Percentiles rank a stretch among this genome's conserved stretches.
Conservation (phyloP, 805 yeast species). For the Wickerhamomyces queroliae region DNA sequence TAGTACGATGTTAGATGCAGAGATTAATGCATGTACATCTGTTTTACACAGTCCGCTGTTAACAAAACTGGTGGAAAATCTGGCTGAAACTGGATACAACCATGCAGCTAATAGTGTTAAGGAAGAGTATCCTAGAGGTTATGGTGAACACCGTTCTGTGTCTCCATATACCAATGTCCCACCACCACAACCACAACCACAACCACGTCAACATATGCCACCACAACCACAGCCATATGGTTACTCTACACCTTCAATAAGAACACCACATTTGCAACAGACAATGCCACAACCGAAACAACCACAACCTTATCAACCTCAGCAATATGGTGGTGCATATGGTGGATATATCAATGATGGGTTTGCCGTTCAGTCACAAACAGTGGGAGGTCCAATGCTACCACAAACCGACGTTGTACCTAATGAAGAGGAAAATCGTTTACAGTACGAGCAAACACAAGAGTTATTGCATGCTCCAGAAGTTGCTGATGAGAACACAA, state of each 20-base stretch:
- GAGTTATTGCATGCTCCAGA: neutral
- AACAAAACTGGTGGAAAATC: neutral
- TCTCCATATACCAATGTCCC: neutral
- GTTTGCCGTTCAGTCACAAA: neutral
- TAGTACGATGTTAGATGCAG: neutral
- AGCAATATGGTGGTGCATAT: neutral
- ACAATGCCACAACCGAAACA: no score
- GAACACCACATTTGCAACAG: no score
- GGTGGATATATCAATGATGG: no score
- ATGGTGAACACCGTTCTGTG: neutral
- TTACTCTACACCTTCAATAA: no score
- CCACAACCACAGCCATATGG: neutral
- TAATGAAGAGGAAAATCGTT: neutral
- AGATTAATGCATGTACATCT: neutral
- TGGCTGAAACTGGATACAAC: neutral
- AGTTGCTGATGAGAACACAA: neutral
- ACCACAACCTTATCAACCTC: no score
- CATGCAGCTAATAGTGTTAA: neutral
- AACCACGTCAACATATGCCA: neutral
- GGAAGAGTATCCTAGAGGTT: neutral
- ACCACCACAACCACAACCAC: neutral
- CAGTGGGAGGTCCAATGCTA: neutral
- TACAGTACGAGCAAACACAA: neutral
- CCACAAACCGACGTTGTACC: neutral
- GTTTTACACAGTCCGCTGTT: neutral